Percentiles rank a stretch among this genome's conserved stretches.
Evolutionary conservation across 768 basidiomycete species (phyloP).

Genomic region (Roridomyces roridus): DNA sequence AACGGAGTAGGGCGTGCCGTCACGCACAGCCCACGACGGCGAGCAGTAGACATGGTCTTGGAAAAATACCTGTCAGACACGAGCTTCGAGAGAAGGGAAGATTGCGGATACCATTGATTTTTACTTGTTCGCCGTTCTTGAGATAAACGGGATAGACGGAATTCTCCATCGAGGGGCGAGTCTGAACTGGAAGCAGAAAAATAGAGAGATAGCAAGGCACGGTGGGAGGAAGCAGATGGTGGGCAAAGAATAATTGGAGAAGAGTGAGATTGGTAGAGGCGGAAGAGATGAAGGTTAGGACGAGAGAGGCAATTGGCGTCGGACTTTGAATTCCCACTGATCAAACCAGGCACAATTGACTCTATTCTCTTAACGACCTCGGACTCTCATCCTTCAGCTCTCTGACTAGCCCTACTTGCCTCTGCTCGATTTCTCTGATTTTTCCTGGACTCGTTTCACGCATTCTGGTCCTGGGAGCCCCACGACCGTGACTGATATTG

Average conservation of each 20-base stretch:
- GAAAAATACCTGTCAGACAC: conserved; percentile 36
- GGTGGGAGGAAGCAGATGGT: not conserved
- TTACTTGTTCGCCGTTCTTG: conserved; percentile 85
- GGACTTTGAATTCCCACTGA: conserved; percentile 12
- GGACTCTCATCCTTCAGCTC: not conserved
- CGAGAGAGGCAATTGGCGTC: not conserved
- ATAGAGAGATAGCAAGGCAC: conserved; percentile 7
- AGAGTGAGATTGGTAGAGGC: conserved; percentile 2
- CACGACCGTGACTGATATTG: not conserved
- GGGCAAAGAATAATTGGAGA: not conserved
- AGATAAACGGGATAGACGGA: conserved; percentile 53
- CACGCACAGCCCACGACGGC: conserved; percentile 88
- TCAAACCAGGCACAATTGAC: not conserved
- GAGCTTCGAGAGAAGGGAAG: conserved; percentile 33
- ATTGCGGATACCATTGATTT: conserved; percentile 77
- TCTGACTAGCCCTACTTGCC: not conserved
- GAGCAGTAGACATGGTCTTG: conserved; percentile 98
- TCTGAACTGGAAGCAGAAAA: conserved; percentile 5
- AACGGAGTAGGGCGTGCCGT: conserved; percentile 94
- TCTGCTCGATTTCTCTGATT: not conserved
- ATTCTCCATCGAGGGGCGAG: conserved; percentile 14
- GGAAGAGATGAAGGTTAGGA: not conserved
- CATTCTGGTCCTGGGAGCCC: not conserved
- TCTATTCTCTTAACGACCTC: not conserved
- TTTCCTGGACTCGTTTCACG: conserved; percentile 5